A percentile compares a stretch with the other conserved stretches of the same genome.
Conservation (phyloP, 1,284 basidiomycete species). For the Sutorius eximius region DNA sequence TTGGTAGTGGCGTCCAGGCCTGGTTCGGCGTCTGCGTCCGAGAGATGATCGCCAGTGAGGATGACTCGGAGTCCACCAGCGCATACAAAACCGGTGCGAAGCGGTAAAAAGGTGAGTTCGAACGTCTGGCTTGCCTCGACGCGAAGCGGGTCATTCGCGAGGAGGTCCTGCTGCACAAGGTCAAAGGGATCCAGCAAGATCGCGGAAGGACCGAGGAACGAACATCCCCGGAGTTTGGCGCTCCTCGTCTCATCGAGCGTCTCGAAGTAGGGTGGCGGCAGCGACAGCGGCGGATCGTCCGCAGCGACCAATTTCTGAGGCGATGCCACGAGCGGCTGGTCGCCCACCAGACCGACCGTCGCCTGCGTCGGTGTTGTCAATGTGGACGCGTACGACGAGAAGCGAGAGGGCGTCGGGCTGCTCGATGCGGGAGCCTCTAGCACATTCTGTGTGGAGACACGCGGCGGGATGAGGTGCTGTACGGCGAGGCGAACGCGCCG, state of each 20-base stretch:
- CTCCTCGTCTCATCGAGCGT: constrained; percentile 35
- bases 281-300: constrained; percentile 29
- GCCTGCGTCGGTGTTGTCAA: constrained; percentile 40
- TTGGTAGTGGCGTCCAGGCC: constrained; percentile 15
- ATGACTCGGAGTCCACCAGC: constrained; percentile 67
- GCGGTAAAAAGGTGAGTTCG: constrained; percentile 57
- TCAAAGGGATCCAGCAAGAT: constrained; percentile 45
- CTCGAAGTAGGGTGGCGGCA: constrained; percentile 52
- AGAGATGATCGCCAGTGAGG: constrained; percentile 53
- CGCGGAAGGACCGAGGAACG: constrained; percentile 56
- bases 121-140: constrained; percentile 54
- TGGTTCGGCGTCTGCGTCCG: constrained; percentile 36
- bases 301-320: constrained; percentile 31
- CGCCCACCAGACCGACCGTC: constrained; percentile 44
- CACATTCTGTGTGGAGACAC: constrained; percentile 18
- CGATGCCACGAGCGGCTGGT: constrained; percentile 49
- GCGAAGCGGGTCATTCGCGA: constrained; percentile 21
- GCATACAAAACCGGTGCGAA: constrained; percentile 53
- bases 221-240: constrained; percentile 35
- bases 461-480: constrained; percentile 58
- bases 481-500: constrained; percentile 53
- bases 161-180: constrained; percentile 27
- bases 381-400: constrained; percentile 48
- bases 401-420: constrained; percentile 6
- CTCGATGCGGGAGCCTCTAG: constrained; percentile 8